Conservation (phyloP, 2,329 filamentous ascomycete species). For the Exophiala lecanii-corni region DNA sequence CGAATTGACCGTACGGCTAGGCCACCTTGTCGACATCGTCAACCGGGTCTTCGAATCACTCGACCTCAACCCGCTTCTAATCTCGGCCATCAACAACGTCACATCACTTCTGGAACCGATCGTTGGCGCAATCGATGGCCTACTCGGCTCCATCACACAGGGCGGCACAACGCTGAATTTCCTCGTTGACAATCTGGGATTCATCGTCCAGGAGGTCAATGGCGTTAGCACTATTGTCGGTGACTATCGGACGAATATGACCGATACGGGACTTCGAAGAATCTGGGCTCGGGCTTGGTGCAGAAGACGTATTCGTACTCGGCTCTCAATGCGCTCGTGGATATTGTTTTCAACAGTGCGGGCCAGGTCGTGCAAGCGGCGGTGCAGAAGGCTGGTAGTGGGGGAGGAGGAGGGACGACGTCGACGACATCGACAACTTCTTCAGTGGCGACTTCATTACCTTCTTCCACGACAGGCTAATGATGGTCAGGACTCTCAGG, state of each 20-base stretch:
- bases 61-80: slow-evolving; percentile 58
- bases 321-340: slow-evolving; percentile 48
- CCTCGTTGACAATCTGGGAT: slow-evolving; percentile 58
- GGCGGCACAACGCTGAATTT: slow-evolving; percentile 52
- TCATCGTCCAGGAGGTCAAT: slow-evolving; percentile 57
- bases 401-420: slow-evolving; percentile 2
- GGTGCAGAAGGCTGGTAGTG: slow-evolving; percentile 13
- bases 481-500: too few species aligned
- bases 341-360: slow-evolving; percentile 53
- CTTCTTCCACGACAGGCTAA: background rate
- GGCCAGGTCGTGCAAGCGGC: slow-evolving; percentile 52
- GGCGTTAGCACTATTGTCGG: slow-evolving; percentile 55
- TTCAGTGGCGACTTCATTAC: slow-evolving; percentile 7
- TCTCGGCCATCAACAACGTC: slow-evolving; percentile 52
- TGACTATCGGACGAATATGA: slow-evolving; percentile 58
- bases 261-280: slow-evolving; percentile 35
- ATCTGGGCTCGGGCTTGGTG: slow-evolving; percentile 26
- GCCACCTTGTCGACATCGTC: slow-evolving; percentile 57
- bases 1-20: slow-evolving; percentile 56
- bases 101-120: slow-evolving; percentile 50
- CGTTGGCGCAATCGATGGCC: slow-evolving; percentile 54
- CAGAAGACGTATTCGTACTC: slow-evolving; percentile 53
- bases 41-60: slow-evolving; percentile 56
- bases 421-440: slow-evolving; percentile 6
- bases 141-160: slow-evolving; percentile 56